These are phyloP conservation scores for Triadica sebifera DNA, from an alignment of 345 rosid species.

Conservation along the genomic window DNA sequence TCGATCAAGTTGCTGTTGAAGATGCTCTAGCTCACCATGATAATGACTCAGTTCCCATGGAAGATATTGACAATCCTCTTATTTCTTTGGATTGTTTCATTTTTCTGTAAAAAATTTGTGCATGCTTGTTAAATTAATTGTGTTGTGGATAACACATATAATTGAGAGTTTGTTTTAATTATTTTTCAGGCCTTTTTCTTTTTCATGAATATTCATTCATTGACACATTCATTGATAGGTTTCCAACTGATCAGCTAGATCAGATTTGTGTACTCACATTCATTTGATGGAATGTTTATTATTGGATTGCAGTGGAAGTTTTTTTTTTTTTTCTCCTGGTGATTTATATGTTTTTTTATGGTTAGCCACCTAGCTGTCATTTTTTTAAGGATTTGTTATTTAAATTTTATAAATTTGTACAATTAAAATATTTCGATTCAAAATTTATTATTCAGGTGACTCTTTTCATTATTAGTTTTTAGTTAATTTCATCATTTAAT, in stretches of 20 bases:
- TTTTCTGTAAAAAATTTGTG: constrained; percentile 46
- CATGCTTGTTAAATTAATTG: not conserved
- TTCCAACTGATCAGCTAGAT: constrained; percentile 8
- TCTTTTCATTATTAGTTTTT: too few relatives aligned
- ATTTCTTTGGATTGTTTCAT: constrained; percentile 93
- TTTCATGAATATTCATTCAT: not conserved
- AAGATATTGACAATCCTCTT: constrained; percentile 68
- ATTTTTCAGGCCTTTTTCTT: not conserved
- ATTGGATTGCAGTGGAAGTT: not conserved
- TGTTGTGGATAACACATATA: constrained; percentile 20
- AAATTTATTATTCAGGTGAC: too few relatives aligned
- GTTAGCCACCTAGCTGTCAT: too few relatives aligned
- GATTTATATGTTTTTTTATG: too few relatives aligned
- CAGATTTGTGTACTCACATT: not conserved
- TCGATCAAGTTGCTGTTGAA: constrained; percentile 41
- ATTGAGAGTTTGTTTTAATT: too few relatives aligned
- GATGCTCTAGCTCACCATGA: constrained; percentile 38
- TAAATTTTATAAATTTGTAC: too few relatives aligned
- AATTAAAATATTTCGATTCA: too few relatives aligned
- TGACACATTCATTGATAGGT: not conserved
- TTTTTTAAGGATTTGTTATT: too few relatives aligned
- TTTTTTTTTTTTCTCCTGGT: not conserved
- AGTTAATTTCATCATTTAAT: too few relatives aligned
- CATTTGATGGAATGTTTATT: not conserved
- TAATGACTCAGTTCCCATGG: constrained; percentile 32